Base-by-base conservation (phyloP, 192 early-diverging fungal species). In the Chytriomyces sp. region DNA sequence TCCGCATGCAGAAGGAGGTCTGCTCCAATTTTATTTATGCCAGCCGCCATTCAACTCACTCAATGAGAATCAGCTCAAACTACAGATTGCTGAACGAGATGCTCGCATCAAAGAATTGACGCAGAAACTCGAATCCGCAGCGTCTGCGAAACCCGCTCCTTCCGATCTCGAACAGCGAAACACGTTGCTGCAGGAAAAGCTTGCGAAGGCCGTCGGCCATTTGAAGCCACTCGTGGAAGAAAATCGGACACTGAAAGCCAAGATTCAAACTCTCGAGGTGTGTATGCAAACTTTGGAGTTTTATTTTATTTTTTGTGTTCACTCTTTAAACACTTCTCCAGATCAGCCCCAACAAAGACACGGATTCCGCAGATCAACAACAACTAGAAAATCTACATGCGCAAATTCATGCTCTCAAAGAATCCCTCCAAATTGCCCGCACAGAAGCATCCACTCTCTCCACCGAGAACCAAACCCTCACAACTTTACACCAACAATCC, bases 201-300 rank as follows among this genome's bases (percentile, higher is more conserved):
- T 79, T 28, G 61, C 64, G 11, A 66, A 61, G 46, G 71, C 78
- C 8, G 78, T 75, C 20, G 48, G 45, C 11, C 72, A 79, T 63
- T 57, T 79, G 64, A 79, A 76, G 45, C 72, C 72, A n/a, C 49
- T 79, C 28, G 65, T 69, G 11, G 78, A 74, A 28, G 78, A 79
- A 45, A 76, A 68, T 50, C 53, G 43, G 72, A 10, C 50, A 6
- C 48, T 79, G 23, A 60, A 64, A 35, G 61, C 78, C 6, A 50
- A 61, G 46, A 7, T 79, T 46, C 20, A 28, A 11, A 53, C 26
- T 13, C 16, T 6, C 47, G 44, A 70, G 26, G 53, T 61, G 9
- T 24, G 53, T 11, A 24, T 26, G 10, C 35, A 35, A 35, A 2
- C 35, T 35, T 35, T 1, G 35, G 35, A 35, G 35, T 4, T 35